Evolutionary conservation across 2,329 filamentous ascomycete genomes (phyloP), one percentile per base, ranked within the genome.

Genomic region (Fusarium sp.): DNA sequence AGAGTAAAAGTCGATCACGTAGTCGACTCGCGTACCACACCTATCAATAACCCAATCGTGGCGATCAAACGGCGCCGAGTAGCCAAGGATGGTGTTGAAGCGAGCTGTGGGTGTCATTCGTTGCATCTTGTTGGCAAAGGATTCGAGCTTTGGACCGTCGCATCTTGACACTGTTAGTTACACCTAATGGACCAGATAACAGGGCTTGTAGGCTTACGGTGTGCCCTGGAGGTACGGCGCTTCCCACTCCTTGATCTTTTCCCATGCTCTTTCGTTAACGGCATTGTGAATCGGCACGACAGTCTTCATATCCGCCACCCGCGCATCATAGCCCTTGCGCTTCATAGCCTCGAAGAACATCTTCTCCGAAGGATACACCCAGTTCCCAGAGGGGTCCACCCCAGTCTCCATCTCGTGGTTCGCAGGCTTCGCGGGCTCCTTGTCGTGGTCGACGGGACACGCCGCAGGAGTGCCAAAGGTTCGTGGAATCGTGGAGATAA

Each of bases 271-370:
- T 86, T 99, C 96, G 80, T 99, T 99, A 66, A 99, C 96, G 44
- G 96, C 96, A 78, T 99, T 99, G 82, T 99, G 96, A 74, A 98
- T 98, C 4, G 94, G 96, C 55, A 98, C 94, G 33, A 98, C 94
- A 33, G 92, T 92, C 74, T 88, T 90, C 90, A 97, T 97, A 79
- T 97, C 94, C 7, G 85, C 83, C 1, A 87, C 88, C 15, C 84
- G 82, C 30, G 87, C 90, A 63, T 89, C 88, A 82, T 94, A 90
- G 43, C 90, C 91, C 80, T 99, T 99, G 76, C 95, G 90, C 83
- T 91, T 89, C 89, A 99, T 95, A 44, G 96, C 96, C 47, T 97
- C 92, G 82, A 98, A 98, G 84, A 99, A 99, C 89, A 97, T 97
- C 76, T 92, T 91, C 79, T 98, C 95, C 0, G 92, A 96, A 0